These are phyloP conservation scores for Metarhizium sp. DNA, from an alignment of 2,329 filamentous ascomycete genomes.

Conservation along the genomic window DNA sequence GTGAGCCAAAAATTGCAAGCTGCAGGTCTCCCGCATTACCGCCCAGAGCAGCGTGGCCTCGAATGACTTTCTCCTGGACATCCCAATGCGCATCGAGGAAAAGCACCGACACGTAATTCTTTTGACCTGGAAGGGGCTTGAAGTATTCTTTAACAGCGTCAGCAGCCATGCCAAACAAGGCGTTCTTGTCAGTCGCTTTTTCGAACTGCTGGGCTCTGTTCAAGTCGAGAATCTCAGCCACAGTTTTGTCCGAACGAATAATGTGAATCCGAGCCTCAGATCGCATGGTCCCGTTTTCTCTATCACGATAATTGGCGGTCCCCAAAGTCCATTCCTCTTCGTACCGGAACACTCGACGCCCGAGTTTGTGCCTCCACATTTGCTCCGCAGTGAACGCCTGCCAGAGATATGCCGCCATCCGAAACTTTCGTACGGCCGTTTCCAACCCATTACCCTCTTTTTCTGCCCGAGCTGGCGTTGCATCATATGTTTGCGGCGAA, in stretches of 20 bases:
- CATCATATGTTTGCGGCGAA: slow-evolving; percentile 77
- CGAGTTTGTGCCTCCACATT: slow-evolving; percentile 84
- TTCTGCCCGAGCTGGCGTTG: slow-evolving; percentile 63
- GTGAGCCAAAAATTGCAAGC: slow-evolving; percentile 85
- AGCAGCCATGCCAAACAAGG: slow-evolving; percentile 66
- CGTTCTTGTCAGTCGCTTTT: slow-evolving; percentile 58
- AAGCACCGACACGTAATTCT: slow-evolving; percentile 79
- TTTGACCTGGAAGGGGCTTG: slow-evolving; percentile 63
- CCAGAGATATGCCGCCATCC: slow-evolving; percentile 94
- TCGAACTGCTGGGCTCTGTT: slow-evolving; percentile 70
- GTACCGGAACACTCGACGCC: slow-evolving; percentile 76
- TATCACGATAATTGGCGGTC: slow-evolving; percentile 67
- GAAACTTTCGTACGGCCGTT: slow-evolving; percentile 77
- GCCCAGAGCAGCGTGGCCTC: slow-evolving; percentile 77
- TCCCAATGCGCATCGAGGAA: slow-evolving; percentile 90
- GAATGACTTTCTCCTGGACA: slow-evolving; percentile 55
- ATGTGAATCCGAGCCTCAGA: slow-evolving; percentile 88
- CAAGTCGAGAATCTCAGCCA: slow-evolving; percentile 72
- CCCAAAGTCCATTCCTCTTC: slow-evolving; percentile 93
- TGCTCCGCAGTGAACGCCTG: slow-evolving; percentile 95
- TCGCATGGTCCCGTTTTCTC: slow-evolving; percentile 61
- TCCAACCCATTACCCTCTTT: slow-evolving; percentile 77
- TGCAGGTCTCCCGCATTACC: slow-evolving; percentile 64
- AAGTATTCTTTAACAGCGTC: slow-evolving; percentile 75
- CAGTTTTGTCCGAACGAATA: slow-evolving; percentile 72